These are phyloP conservation scores for Tulasnella sp. DNA, from an alignment of 768 basidiomycete species.

Conservation along the genomic window DNA sequence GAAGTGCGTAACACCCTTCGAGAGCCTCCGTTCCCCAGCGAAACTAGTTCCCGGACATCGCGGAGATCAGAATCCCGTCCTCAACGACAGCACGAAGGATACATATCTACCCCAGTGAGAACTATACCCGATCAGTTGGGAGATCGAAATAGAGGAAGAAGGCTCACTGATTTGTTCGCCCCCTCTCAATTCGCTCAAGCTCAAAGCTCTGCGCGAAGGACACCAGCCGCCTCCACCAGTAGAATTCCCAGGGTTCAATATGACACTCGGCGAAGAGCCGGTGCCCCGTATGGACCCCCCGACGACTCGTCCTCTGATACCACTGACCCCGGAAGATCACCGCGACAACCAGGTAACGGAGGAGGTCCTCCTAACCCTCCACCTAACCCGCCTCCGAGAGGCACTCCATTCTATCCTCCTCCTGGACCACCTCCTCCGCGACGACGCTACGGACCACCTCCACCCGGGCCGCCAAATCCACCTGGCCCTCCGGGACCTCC, in stretches of 20 bases:
- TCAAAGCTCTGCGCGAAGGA: background rate
- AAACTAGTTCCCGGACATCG: background rate
- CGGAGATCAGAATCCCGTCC: background rate
- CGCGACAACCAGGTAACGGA: background rate
- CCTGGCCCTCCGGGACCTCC: background rate
- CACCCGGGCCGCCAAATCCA: background rate
- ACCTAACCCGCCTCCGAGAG: background rate
- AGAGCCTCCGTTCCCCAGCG: background rate
- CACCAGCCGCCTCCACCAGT: no score
- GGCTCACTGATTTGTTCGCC: background rate
- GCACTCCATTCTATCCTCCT: no score
- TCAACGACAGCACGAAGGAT: background rate
- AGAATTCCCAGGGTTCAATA: no score
- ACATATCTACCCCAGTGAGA: background rate
- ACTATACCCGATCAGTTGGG: background rate
- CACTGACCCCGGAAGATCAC: background rate
- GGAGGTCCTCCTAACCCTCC: background rate
- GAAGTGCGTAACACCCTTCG: background rate
- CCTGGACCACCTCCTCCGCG: no score
- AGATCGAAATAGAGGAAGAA: background rate
- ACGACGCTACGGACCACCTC: background rate
- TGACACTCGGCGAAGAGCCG: background rate
- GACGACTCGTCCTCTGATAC: background rate
- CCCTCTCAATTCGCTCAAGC: background rate
- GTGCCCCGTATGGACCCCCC: background rate